Evolutionary conservation across 345 rosid species (phyloP), one percentile per base, ranked within the genome.

Genomic region (Bruguiera gymnorhiza): DNA sequence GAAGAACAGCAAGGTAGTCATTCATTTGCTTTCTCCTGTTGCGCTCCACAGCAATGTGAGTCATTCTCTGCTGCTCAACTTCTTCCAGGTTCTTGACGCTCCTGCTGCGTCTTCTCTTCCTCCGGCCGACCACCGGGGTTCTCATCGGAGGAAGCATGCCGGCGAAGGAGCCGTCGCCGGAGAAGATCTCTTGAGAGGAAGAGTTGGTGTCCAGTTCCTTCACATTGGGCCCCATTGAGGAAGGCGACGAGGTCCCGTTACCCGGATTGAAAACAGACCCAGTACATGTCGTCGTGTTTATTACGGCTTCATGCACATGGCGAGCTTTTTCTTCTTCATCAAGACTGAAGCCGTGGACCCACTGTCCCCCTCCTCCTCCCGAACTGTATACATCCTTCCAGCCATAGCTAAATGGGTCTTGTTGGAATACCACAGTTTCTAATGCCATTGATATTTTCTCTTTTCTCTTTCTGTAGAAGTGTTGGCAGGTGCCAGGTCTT

Each of bases 11-110:
- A 50, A 90, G 85, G 79, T 84, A 81, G 9, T 88, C 80, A 75
- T 85, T 90, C 93, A 90, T 90, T 71, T 81, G 96, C 73, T 78
- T 86, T 71, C 96, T 81, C 61, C 96, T 76, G 54, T 86, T 86
- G 67, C 96, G 89, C 67, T 90, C 93, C 19, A 88, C 88, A 18
- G 80, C 71, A 75, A 90, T 88, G 80, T 90, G 96, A 57, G 78
- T 83, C 79, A 82, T 83, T 75, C 96, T 88, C 74, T 86, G 93
- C 24, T 67, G 83, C 83, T 87, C 89, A 65, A 82, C 80, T 67
- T 88, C 89, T 29, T 84, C 83, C 60, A 60, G 70, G 75, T 77
- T 83, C 74, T 79, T 86, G 34, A 72, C 72, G 58, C 55, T 69
- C 73, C 71, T 82, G 24, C 70, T 63, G 21, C 82, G 82, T 79